phyloP scores from a whole-genome alignment of 192 early-diverging fungal genomes.

The Coemansia sp. region DNA sequence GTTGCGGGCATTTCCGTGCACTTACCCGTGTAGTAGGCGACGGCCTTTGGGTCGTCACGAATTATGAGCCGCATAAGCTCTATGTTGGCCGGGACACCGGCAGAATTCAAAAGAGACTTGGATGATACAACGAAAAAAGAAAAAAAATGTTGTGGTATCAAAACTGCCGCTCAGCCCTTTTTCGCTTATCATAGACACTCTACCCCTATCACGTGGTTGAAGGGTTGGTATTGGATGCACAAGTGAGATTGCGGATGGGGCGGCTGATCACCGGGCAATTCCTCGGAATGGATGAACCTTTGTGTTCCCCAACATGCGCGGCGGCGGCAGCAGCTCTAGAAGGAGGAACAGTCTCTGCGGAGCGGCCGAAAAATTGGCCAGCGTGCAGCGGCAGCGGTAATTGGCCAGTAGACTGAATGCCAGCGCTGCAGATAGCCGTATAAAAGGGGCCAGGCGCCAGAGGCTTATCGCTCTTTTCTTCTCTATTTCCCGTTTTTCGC shows the following conservation, averaged over 20 bases:
- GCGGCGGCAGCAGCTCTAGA: not conserved
- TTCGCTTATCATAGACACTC: no score
- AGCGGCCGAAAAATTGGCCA: conserved; percentile 3
- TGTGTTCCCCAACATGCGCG: not conserved
- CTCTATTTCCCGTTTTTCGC: no score
- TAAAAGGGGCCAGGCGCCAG: conserved; percentile 2
- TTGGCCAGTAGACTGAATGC: not conserved
- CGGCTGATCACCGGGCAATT: not conserved
- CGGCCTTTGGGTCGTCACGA: conserved; percentile 52
- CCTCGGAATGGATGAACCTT: not conserved
- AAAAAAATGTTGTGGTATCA: not conserved
- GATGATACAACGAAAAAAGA: not conserved
- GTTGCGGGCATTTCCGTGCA: not conserved
- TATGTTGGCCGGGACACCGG: not conserved
- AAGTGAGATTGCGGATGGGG: not conserved
- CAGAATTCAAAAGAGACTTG: not conserved
- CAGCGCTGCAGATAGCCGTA: not conserved
- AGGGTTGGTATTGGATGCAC: not conserved
- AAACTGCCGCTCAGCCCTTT: not conserved
- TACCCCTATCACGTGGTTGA: no score
- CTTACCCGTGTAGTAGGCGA: conserved; percentile 49
- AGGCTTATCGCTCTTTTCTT: not conserved
- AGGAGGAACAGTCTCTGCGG: not conserved
- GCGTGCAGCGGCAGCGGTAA: not conserved
- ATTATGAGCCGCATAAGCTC: conserved; percentile 48